A percentile compares a stretch with the other conserved stretches of the same genome.
Conservation (phyloP, 345 rosid genomes). For the Isatis tinctoria region DNA sequence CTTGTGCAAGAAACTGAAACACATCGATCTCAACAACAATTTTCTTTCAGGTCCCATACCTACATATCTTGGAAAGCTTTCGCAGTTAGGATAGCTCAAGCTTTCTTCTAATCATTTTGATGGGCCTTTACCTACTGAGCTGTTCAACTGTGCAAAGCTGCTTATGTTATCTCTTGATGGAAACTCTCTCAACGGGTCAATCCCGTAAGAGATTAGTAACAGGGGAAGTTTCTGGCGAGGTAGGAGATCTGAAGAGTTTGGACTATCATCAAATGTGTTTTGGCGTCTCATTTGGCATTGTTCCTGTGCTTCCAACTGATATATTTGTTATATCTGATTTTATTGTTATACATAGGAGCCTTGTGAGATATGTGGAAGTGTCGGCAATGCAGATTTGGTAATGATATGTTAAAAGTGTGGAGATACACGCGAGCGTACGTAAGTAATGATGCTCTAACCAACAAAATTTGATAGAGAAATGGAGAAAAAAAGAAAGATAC, state of each 20-base stretch:
- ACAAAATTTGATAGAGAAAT: conserved; percentile 55
- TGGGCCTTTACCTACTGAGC: conserved; percentile 60
- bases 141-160: conserved; percentile 67
- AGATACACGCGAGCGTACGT: too few relatives aligned
- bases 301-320: too few relatives aligned
- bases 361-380: too few relatives aligned
- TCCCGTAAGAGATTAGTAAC: conserved; percentile 56
- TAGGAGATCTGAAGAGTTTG: too few relatives aligned
- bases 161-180: conserved; percentile 65
- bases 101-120: conserved; percentile 63
- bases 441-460: too few relatives aligned
- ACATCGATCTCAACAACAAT: conserved; percentile 78
- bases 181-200: conserved; percentile 58
- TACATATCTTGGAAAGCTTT: conserved; percentile 66
- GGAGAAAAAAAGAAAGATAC: conserved; percentile 56
- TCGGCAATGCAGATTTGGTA: too few relatives aligned
- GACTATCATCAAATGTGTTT: too few relatives aligned
- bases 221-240: too few relatives aligned
- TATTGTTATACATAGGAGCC: too few relatives aligned
- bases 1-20: conserved; percentile 69
- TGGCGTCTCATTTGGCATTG: too few relatives aligned
- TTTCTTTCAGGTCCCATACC: conserved; percentile 68
- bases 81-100: conserved; percentile 70
- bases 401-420: too few relatives aligned
- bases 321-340: too few relatives aligned